These are phyloP conservation scores for Vigna reflexopilosa DNA, from an alignment of 306 rosid genomes.

Conservation along the genomic window DNA sequence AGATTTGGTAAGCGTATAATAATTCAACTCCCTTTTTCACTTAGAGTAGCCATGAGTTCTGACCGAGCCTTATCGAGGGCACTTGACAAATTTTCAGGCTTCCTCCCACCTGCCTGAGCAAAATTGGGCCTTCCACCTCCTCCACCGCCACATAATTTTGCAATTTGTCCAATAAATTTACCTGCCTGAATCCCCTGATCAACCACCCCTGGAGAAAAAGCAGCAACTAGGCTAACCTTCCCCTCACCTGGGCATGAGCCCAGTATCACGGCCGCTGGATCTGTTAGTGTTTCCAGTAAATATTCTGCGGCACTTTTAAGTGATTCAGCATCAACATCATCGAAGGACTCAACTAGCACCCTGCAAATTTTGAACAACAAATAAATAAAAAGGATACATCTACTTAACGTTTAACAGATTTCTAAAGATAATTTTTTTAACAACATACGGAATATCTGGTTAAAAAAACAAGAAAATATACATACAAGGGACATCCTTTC, in stretches of 20 bases:
- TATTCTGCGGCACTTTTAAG: constrained; percentile 86
- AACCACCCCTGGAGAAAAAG: constrained; percentile 81
- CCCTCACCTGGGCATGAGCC: constrained; percentile 92
- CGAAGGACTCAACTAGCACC: constrained; percentile 86
- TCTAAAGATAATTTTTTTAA: background rate
- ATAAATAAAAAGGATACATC: constrained; percentile 28
- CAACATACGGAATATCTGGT: background rate
- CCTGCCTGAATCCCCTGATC: constrained; percentile 86
- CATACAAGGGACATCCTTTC: constrained; percentile 17
- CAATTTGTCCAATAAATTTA: constrained; percentile 87
- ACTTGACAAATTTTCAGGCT: constrained; percentile 77
- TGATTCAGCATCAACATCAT: constrained; percentile 83
- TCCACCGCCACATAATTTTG: constrained; percentile 94
- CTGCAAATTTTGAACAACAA: constrained; percentile 50
- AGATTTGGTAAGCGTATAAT: constrained; percentile 11
- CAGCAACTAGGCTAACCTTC: constrained; percentile 96
- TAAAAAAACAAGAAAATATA: constrained; percentile 1
- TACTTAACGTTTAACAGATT: background rate
- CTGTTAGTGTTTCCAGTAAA: constrained; percentile 71
- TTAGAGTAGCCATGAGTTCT: constrained; percentile 64
- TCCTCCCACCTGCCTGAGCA: constrained; percentile 96
- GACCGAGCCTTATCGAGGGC: constrained; percentile 79
- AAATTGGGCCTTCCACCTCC: constrained; percentile 98
- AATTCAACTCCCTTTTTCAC: constrained; percentile 65
- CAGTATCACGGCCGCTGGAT: constrained; percentile 88